Conservation (phyloP, 2,329 filamentous ascomycete genomes). For the Aureobasidium leucospermi region DNA sequence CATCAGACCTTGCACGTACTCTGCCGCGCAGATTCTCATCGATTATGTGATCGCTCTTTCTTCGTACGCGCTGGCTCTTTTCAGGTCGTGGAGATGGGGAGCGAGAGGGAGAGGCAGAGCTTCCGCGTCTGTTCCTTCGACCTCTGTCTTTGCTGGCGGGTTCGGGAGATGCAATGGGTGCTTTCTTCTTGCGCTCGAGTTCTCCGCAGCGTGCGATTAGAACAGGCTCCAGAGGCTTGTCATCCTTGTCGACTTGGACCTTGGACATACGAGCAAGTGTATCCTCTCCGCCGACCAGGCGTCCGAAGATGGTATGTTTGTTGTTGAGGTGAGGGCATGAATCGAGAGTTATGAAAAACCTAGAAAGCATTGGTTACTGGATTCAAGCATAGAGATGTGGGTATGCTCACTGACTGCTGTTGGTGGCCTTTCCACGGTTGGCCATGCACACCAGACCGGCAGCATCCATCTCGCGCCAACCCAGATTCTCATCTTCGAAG, state of each 20-base stretch:
- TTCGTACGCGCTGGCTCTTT: slow-evolving; percentile 21
- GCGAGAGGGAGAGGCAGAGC: slow-evolving; percentile 9
- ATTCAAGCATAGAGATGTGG: not conserved
- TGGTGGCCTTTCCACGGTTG: slow-evolving; percentile 34
- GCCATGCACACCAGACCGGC: slow-evolving; percentile 35
- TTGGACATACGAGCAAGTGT: slow-evolving; percentile 29
- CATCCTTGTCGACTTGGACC: slow-evolving; percentile 31
- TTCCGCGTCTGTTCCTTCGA: slow-evolving; percentile 14
- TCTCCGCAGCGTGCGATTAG: slow-evolving; percentile 33
- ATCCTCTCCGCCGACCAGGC: slow-evolving; percentile 31
- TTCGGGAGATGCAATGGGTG: not conserved
- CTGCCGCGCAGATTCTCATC: slow-evolving; percentile 31
- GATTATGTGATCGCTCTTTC: slow-evolving; percentile 28
- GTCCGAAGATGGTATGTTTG: slow-evolving; percentile 37
- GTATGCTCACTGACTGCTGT: slow-evolving; percentile 32
- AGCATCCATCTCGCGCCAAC: slow-evolving; percentile 34
- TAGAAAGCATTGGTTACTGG: slow-evolving; percentile 14
- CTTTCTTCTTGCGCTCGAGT: slow-evolving; percentile 28
- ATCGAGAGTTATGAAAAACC: slow-evolving; percentile 37
- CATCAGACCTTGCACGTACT: slow-evolving; percentile 24
- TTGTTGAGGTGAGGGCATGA: slow-evolving; percentile 33
- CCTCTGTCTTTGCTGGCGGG: slow-evolving; percentile 13
- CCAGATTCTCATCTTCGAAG: slow-evolving; percentile 36
- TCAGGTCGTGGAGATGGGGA: slow-evolving; percentile 20
- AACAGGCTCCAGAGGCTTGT: slow-evolving; percentile 30